A percentile compares a stretch with the other conserved stretches of the same genome.
phyloP scores from a whole-genome alignment of 768 basidiomycete genomes.

The Agaricus subrufescens region DNA sequence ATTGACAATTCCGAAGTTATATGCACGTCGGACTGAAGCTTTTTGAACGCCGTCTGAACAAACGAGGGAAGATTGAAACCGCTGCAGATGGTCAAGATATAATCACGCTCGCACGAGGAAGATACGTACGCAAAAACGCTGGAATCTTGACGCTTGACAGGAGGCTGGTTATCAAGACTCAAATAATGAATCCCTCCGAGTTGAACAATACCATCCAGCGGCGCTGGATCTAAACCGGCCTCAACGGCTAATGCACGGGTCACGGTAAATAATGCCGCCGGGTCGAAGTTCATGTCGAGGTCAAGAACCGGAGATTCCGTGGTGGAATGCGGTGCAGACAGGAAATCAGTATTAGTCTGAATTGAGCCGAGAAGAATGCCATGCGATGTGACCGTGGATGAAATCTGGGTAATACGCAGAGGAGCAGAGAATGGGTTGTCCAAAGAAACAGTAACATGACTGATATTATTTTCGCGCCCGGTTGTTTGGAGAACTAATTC shows the following conservation, averaged over 20 bases:
- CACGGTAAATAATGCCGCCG: constrained; percentile 63
- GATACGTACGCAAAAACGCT: constrained; percentile 50
- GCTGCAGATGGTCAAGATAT: constrained; percentile 23
- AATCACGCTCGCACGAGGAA: not conserved
- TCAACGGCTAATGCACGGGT: constrained; percentile 63
- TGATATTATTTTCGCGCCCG: constrained; percentile 55
- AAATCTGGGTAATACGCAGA: constrained; percentile 53
- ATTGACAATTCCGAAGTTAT: constrained; percentile 53
- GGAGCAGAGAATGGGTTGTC: constrained; percentile 64
- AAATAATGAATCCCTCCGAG: constrained; percentile 67
- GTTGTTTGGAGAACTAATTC: constrained; percentile 57
- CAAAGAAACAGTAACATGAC: constrained; percentile 58
- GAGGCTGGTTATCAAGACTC: constrained; percentile 23
- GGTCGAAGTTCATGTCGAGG: constrained; percentile 65
- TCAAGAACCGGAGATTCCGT: constrained; percentile 55
- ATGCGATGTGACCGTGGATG: constrained; percentile 55
- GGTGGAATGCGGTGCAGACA: constrained; percentile 44
- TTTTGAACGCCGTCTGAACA: constrained; percentile 62
- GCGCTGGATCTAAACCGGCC: constrained; percentile 54
- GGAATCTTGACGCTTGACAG: constrained; percentile 28
- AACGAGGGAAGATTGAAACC: constrained; percentile 61
- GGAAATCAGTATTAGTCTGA: constrained; percentile 45
- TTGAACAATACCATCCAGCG: constrained; percentile 61
- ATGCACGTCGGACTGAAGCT: constrained; percentile 56
- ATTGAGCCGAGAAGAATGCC: constrained; percentile 64